Evolutionary conservation across 495 filamentous ascomycete genomes (phyloP).

Genomic region (Hypoxylon cercidicola): DNA sequence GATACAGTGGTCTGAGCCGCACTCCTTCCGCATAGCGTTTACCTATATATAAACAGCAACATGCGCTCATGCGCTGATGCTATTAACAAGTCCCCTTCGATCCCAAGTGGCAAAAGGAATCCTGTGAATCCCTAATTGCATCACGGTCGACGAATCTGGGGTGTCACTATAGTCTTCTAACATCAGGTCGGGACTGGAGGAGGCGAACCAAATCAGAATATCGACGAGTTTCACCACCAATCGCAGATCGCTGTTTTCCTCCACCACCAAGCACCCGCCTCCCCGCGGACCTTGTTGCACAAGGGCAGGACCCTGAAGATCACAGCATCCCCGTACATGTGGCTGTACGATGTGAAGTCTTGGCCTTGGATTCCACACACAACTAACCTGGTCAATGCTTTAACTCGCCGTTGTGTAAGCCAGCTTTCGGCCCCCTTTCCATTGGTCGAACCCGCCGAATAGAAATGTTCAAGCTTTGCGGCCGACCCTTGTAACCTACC

Average conservation of each 20-base stretch:
- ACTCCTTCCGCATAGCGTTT: constrained; percentile 34
- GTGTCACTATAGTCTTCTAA: constrained; percentile 35
- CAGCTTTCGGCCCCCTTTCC: constrained; percentile 7
- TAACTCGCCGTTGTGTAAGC: not conserved
- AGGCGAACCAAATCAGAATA: constrained; percentile 23
- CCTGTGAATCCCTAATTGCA: constrained; percentile 38
- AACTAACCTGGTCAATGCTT: constrained; percentile 38
- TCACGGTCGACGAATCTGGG: constrained; percentile 32
- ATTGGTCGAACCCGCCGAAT: constrained; percentile 26
- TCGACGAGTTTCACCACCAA: constrained; percentile 32
- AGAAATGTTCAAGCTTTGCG: constrained; percentile 23
- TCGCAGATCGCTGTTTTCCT: constrained; percentile 27
- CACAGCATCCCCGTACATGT: constrained; percentile 41
- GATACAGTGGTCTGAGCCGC: constrained; percentile 37
- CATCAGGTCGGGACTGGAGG: constrained; percentile 31
- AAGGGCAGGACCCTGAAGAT: constrained; percentile 43
- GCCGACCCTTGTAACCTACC: constrained; percentile 31
- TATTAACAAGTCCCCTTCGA: constrained; percentile 6
- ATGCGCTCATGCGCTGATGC: constrained; percentile 15
- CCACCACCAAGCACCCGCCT: constrained; percentile 34
- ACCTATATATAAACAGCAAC: constrained; percentile 45
- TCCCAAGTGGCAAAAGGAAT: constrained; percentile 36
- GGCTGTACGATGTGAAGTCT: constrained; percentile 42
- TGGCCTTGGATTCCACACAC: constrained; percentile 29
- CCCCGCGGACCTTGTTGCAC: constrained; percentile 40